Base-by-base conservation (phyloP, 345 rosid species). In the Eucalyptus polybractea region DNA sequence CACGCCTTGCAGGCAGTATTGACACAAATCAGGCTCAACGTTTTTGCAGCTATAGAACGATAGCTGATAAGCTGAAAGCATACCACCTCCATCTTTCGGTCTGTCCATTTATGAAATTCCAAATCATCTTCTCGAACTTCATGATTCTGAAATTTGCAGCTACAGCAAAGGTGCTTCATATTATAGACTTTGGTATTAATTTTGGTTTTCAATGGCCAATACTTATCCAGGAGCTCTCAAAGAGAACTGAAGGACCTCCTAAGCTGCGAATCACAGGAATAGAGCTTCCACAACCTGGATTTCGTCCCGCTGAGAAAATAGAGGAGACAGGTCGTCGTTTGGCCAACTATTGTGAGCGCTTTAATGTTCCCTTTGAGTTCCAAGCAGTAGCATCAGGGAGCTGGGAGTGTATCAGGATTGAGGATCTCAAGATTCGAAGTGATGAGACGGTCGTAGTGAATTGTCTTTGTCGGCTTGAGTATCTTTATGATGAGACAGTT, bases 141-240 rank as follows among this genome's bases (percentile, higher is more conserved):
- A 94, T 87, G 92, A 94, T 98, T 87, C 53, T 88, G 87, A 89
- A 92, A 27, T 91, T 92, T 62, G 94, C 98, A 54, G 93, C 92
- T 72, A 93, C 90, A 27, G 94, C 96, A 54, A 90, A 92, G 10
- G 93, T 92, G 80, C 96, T 97, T 92, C 99, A 97, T 90, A 92
- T 97, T 62, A 90, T 97, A 86, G 99, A 97, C 92, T 97, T 97
- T 17, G 99, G 99, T 67, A 94, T 97, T 85, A 80, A 88, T 16
- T 97, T 94, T 80, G 99, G 99, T 89, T 97, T 96, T 92, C 98
- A 97, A 42, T 97, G 98, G 99, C 99, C 99, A 3, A 88, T 91
- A 90, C 97, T 97, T 62, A 96, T 97, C 89, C 96, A 97, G 89
- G 53, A 81, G 85, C 93, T 97, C 33, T 89, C 98, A 2, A 88